Percentiles rank a stretch among this genome's conserved stretches.
phyloP scores from a whole-genome alignment of 805 yeast genomes.

The Groenewaldozyma salmanticensis region DNA sequence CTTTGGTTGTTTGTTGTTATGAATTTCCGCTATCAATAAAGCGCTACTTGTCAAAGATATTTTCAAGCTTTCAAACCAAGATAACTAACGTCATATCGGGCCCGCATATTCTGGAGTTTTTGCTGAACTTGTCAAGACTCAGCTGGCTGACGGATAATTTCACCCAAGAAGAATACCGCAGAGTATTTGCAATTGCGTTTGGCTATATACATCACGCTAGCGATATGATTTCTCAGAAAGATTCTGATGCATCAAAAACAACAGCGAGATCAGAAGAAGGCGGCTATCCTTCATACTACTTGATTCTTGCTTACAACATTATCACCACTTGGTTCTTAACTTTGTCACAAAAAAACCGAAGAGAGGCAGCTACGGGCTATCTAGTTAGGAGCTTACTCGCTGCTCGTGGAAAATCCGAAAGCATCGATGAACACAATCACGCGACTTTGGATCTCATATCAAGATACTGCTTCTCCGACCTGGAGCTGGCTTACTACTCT shows the following conservation, averaged over 20 bases:
- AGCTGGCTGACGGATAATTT: constrained; percentile 63
- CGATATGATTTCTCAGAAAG: constrained; percentile 27
- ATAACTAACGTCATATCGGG: constrained; percentile 60
- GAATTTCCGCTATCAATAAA: constrained; percentile 69
- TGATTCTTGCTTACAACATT: constrained; percentile 56
- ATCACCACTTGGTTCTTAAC: constrained; percentile 65
- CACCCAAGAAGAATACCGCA: constrained; percentile 63
- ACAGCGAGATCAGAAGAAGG: constrained; percentile 34
- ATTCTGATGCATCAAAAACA: constrained; percentile 37
- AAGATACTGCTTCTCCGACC: constrained; percentile 55
- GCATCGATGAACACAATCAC: constrained; percentile 41
- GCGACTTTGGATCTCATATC: constrained; percentile 60
- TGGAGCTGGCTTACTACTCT: constrained; percentile 33
- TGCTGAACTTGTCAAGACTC: constrained; percentile 53
- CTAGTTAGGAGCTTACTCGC: constrained; percentile 47
- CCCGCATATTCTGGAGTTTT: constrained; percentile 67
- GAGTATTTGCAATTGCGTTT: constrained; percentile 78
- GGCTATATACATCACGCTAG: constrained; percentile 64
- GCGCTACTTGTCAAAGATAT: constrained; percentile 54
- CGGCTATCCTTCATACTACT: constrained; percentile 47
- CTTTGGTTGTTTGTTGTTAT: constrained; percentile 67
- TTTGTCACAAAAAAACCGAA: constrained; percentile 49
- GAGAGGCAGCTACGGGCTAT: constrained; percentile 45
- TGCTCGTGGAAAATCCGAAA: constrained; percentile 26
- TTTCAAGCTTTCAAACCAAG: constrained; percentile 65